Evolutionary conservation across 2,329 filamentous ascomycete species (phyloP).

Genomic region (Pestalotiopsis sp.): DNA sequence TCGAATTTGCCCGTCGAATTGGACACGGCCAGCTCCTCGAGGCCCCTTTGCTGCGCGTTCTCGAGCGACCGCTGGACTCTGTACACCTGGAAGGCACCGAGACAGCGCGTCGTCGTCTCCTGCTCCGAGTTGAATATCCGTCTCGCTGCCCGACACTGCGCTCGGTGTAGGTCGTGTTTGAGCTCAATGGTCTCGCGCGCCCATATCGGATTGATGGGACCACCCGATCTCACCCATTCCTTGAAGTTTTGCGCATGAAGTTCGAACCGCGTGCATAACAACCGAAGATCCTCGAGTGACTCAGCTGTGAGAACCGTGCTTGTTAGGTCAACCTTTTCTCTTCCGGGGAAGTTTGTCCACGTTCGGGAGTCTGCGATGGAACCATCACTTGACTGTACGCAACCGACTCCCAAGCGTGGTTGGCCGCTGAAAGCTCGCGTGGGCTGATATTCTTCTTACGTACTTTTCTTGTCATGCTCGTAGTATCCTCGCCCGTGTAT

Average conservation of each 20-base stretch:
- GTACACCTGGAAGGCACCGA: slow-evolving; percentile 59
- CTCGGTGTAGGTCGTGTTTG: slow-evolving; percentile 55
- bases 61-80: slow-evolving; percentile 45
- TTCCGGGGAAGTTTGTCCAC: background rate
- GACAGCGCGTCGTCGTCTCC: slow-evolving; percentile 50
- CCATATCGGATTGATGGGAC: slow-evolving; percentile 60
- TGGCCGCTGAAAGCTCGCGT: background rate
- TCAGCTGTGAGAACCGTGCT: slow-evolving; percentile 41
- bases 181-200: slow-evolving; percentile 53
- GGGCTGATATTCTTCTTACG: slow-evolving; percentile 25
- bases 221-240: slow-evolving; percentile 57
- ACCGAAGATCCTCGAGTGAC: slow-evolving; percentile 53
- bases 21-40: slow-evolving; percentile 55
- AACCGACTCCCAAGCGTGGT: background rate
- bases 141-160: slow-evolving; percentile 59
- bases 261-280: slow-evolving; percentile 47
- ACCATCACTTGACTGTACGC: background rate
- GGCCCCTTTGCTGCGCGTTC: slow-evolving; percentile 22
- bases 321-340: slow-evolving; percentile 24
- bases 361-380: background rate
- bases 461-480: slow-evolving; percentile 58
- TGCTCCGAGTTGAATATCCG: slow-evolving; percentile 58
- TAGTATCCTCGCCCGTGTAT: slow-evolving; percentile 61
- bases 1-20: slow-evolving; percentile 58
- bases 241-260: slow-evolving; percentile 52